These are phyloP conservation scores for Stentor coeruleus DNA, from an alignment of 73 alveolate genomes.

Conservation along the genomic window DNA sequence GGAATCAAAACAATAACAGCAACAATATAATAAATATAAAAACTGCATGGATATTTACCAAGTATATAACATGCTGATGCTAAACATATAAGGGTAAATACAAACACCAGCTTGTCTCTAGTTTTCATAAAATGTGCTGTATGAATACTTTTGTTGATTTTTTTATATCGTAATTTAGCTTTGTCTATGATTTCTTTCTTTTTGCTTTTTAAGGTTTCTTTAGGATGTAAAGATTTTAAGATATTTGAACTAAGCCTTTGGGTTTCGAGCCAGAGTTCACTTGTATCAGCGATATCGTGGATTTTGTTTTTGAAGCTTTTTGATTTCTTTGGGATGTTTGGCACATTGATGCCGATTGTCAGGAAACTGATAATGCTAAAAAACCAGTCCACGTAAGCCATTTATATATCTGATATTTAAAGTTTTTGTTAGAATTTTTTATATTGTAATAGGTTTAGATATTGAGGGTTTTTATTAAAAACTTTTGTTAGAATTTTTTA, in stretches of 20 bases:
- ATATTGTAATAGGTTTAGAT: too few species aligned
- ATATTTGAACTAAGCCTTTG: neutral
- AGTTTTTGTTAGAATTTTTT: too few species aligned
- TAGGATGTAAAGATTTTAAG: too few species aligned
- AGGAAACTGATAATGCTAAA: neutral
- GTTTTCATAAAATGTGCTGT: neutral
- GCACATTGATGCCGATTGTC: neutral
- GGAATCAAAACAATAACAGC: conserved; percentile 10
- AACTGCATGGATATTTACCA: conserved; percentile 24
- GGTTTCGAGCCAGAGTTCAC: neutral
- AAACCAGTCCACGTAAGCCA: neutral
- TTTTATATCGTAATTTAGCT: neutral
- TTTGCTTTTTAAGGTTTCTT: neutral
- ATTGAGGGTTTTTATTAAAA: too few species aligned
- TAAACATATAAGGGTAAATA: neutral
- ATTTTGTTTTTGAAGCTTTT: too few species aligned
- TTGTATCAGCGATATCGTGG: neutral
- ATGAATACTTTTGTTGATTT: neutral
- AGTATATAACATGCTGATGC: neutral
- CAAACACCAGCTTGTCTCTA: conserved; percentile 11
- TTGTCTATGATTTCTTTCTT: neutral
- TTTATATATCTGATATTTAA: too few species aligned
- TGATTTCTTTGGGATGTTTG: neutral
- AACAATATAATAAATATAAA: neutral
- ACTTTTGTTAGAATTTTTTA: too few species aligned